These are phyloP conservation scores for Cladosporium sphaerospermum DNA, from an alignment of 2,329 filamentous ascomycete species.

Conservation along the genomic window DNA sequence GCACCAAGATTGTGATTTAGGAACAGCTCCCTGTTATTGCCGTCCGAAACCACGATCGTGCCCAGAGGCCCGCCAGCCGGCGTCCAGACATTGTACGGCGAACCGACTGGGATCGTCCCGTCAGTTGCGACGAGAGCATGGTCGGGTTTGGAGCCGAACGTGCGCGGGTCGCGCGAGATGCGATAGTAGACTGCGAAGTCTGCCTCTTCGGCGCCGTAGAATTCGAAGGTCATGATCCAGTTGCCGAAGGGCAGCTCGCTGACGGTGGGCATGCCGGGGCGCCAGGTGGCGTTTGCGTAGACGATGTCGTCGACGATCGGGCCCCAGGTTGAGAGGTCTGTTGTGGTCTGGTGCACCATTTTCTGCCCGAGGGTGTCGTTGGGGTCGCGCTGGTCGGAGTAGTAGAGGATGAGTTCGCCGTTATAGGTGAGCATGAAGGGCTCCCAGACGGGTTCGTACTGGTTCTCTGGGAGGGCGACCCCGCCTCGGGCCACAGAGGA, in stretches of 20 bases:
- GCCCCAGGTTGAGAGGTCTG: slow-evolving; percentile 56
- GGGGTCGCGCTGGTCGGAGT: slow-evolving; percentile 64
- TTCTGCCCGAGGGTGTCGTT: slow-evolving; percentile 56
- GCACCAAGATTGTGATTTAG: slow-evolving; percentile 42
- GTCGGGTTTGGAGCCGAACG: slow-evolving; percentile 39
- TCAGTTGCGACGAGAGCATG: slow-evolving; percentile 39
- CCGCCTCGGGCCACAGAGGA: slow-evolving; percentile 60
- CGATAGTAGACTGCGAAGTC: slow-evolving; percentile 50
- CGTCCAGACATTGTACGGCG: slow-evolving; percentile 50
- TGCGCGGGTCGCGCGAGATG: slow-evolving; percentile 41
- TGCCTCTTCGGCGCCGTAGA: slow-evolving; percentile 43
- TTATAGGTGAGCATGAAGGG: slow-evolving; percentile 57
- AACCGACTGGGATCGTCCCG: slow-evolving; percentile 40
- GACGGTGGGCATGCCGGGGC: slow-evolving; percentile 64
- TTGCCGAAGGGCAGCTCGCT: slow-evolving; percentile 50
- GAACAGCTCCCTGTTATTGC: slow-evolving; percentile 38
- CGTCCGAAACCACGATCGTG: slow-evolving; percentile 44
- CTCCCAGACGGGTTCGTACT: slow-evolving; percentile 65
- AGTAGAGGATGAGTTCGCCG: slow-evolving; percentile 58
- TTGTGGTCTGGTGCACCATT: slow-evolving; percentile 57
- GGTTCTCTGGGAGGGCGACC: slow-evolving; percentile 55
- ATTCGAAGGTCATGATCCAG: slow-evolving; percentile 62
- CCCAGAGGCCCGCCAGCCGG: slow-evolving; percentile 41
- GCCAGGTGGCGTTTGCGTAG: slow-evolving; percentile 55
- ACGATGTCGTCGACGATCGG: slow-evolving; percentile 56